Conservation (phyloP, 345 rosid species). For the Populus pruinosa region DNA sequence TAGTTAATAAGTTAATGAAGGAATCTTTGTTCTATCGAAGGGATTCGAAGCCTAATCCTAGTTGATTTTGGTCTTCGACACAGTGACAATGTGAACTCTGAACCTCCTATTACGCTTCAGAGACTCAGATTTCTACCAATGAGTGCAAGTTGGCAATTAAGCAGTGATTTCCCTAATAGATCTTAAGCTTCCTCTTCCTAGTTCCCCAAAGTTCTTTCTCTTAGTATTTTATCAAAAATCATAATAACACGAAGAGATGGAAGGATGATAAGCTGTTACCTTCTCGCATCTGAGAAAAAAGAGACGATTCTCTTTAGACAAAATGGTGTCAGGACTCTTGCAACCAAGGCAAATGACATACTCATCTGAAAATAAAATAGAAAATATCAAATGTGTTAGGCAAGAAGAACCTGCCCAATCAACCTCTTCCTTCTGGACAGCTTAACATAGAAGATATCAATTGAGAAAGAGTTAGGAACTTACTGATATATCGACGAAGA, state of each 20-base stretch:
- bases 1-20: no score
- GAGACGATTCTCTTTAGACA: constrained; percentile 38
- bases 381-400: background rate
- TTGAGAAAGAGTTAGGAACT: constrained; percentile 23
- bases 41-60: background rate
- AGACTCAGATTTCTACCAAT: background rate
- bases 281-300: constrained; percentile 39
- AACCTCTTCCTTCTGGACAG: background rate
- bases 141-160: background rate
- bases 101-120: background rate
- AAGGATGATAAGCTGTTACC: constrained; percentile 14
- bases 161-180: background rate
- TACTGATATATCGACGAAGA: constrained; percentile 80
- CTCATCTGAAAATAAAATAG: constrained; percentile 26
- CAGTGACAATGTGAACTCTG: background rate
- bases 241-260: background rate
- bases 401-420: background rate
- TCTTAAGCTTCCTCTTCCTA: background rate
- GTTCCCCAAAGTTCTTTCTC: background rate
- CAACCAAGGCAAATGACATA: constrained; percentile 39
- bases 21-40: background rate
- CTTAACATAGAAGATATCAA: constrained; percentile 1
- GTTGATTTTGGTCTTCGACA: background rate
- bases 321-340: constrained; percentile 37
- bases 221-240: background rate